Evolutionary conservation across 73 alveolate genomes (phyloP), one percentile per base, ranked within the genome.

Genomic region (Paramecium tetraurelia): DNA sequence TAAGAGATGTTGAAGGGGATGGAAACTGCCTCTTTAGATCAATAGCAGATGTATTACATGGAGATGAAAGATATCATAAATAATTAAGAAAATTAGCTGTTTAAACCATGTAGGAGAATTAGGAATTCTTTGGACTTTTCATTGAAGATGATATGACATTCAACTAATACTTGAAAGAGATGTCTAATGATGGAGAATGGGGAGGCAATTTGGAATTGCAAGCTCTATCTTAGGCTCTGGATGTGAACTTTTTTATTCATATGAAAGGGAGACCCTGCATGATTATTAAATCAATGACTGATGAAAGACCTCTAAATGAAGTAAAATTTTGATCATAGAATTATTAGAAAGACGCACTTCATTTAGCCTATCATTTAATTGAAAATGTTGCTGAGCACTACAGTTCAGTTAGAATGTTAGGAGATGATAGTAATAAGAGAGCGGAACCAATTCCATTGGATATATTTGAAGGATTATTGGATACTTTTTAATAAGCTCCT

Each of bases 21-120:
- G 99, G 99, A 41, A 98, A 98, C 92, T 98, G 99, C 87, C 95
- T 98, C 84, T 98, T 98, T 89, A 87, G 99, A 71, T 95, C 99
- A 33, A 94, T 98, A 16, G 96, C 99, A 46, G 99, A 98, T 87
- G 97, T 97, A 93, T 70, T 98, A 20, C 97, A 98, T 90, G 99
- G 99, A 38, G 96, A 94, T 88, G 98, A 97, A 85, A 97, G 94
- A 18, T 90, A 93, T 89, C 98, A 97, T 93, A 77, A 85, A 50
- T 85, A 94, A 21, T 94, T 96, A 20, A 87, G 99, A 70, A 88
- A 92, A 77, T 92, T 95, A 43, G 98, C 99, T 57, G 96, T 98
- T 97, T 97, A 98, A 89, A 96, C 98, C 80, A 89, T 98, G 63
- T 88, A 93, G 58, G 92, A 92, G 16, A 99, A 98, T 92, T 94